phyloP scores from a whole-genome alignment of 345 rosid genomes.

The Populus euphratica region DNA sequence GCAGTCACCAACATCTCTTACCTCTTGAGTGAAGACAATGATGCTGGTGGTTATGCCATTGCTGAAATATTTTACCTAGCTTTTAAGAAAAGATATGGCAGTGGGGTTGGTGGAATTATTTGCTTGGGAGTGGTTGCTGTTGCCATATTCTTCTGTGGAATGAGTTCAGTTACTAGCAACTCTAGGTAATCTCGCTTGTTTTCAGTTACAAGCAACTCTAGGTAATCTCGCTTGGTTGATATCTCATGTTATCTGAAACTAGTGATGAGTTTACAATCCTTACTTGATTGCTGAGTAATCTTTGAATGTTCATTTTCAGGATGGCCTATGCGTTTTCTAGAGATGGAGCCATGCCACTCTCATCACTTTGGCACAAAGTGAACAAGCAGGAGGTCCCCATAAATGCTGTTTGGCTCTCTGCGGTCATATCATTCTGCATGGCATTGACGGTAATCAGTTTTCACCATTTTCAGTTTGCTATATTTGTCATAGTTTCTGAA shows the following conservation, averaged over 20 bases:
- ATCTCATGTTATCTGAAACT: neutral
- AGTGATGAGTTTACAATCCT: neutral
- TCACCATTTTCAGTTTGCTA: neutral
- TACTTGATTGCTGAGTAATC: neutral
- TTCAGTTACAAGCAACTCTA: constrained; percentile 90
- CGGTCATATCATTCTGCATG: constrained; percentile 74
- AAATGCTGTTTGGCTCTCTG: constrained; percentile 88
- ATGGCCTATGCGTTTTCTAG: constrained; percentile 99
- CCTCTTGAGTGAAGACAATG: constrained; percentile 65
- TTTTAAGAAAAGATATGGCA: constrained; percentile 83
- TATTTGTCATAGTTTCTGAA: neutral
- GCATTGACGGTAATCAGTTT: constrained; percentile 67
- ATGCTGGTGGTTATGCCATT: constrained; percentile 90
- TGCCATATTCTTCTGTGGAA: constrained; percentile 97
- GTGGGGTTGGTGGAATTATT: constrained; percentile 77
- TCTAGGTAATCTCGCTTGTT: constrained; percentile 54
- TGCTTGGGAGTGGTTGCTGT: constrained; percentile 81
- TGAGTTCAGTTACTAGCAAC: constrained; percentile 96
- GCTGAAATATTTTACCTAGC: constrained; percentile 81
- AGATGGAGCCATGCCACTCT: constrained; percentile 94
- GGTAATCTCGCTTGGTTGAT: constrained; percentile 35
- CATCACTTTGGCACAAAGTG: constrained; percentile 82
- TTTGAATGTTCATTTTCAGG: constrained; percentile 34
- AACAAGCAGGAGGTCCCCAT: constrained; percentile 82
- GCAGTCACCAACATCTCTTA: constrained; percentile 74